These are phyloP conservation scores for Theobroma grandiflorum DNA, from an alignment of 441 rosid species.

Conservation along the genomic window DNA sequence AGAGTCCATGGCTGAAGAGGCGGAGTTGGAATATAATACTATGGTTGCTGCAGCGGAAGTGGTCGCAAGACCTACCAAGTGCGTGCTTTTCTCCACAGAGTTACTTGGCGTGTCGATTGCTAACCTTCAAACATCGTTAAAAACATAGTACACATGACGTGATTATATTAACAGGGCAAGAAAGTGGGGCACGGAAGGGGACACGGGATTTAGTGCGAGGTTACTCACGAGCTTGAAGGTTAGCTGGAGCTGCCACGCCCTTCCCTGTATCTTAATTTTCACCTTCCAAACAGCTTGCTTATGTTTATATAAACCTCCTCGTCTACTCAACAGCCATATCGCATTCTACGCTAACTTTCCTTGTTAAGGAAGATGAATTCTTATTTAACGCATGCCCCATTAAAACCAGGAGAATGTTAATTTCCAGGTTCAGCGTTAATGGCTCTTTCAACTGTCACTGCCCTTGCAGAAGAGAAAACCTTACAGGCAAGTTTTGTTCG, in stretches of 20 bases:
- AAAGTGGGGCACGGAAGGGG: too few species aligned
- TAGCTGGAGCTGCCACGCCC: background rate
- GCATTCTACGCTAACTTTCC: background rate
- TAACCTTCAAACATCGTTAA: too few species aligned
- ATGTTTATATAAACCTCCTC: background rate
- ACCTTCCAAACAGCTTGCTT: background rate
- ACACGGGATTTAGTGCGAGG: background rate
- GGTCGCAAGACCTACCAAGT: conserved; percentile 36
- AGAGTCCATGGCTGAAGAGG: conserved; percentile 40
- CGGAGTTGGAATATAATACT: conserved; percentile 33
- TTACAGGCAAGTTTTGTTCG: conserved; percentile 72
- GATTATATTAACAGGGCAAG: too few species aligned
- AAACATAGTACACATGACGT: too few species aligned
- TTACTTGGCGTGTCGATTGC: too few species aligned
- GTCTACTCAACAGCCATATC: background rate
- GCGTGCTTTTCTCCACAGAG: conserved; percentile 43
- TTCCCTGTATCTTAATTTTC: background rate
- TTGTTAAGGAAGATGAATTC: background rate
- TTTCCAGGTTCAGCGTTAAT: background rate
- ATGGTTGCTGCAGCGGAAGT: conserved; percentile 37
- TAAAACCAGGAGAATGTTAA: background rate
- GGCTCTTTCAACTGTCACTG: conserved; percentile 69
- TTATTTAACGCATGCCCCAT: background rate
- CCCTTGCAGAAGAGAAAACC: conserved; percentile 65
- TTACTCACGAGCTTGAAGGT: background rate